Evolutionary conservation across 1,284 basidiomycete genomes (phyloP).

Genomic region (Athelia sp.): DNA sequence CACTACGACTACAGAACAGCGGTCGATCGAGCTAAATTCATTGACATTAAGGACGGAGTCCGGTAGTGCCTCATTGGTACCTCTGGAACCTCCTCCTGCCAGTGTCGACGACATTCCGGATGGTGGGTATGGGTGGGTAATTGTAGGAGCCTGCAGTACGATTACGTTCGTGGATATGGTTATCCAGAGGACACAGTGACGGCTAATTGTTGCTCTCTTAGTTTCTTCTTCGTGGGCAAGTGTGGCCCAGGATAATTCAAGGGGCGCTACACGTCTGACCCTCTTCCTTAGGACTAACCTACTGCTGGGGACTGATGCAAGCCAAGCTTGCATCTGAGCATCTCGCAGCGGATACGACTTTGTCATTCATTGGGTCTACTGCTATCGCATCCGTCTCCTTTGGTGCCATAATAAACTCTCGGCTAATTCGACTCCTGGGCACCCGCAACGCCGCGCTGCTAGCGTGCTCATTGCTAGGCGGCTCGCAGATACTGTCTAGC

Average conservation of each 20-base stretch:
- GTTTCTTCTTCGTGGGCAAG: conserved; percentile 15
- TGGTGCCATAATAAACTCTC: conserved; percentile 21
- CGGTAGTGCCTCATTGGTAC: too few relatives aligned
- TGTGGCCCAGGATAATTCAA: too few relatives aligned
- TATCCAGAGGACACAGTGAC: neutral
- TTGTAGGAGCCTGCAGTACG: conserved; percentile 16
- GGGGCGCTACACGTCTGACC: too few relatives aligned
- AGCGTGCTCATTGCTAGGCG: conserved; percentile 18
- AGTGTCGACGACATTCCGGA: conserved; percentile 12
- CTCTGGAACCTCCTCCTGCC: neutral
- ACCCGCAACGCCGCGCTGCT: conserved; percentile 18
- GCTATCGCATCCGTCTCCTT: conserved; percentile 21
- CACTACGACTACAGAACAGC: neutral
- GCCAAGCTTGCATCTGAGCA: conserved; percentile 18
- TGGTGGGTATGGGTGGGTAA: conserved; percentile 20
- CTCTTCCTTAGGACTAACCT: conserved; percentile 9
- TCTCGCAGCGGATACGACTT: conserved; percentile 16
- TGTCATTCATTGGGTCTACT: conserved; percentile 28
- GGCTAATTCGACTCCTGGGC: conserved; percentile 21
- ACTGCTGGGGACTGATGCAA: conserved; percentile 27
- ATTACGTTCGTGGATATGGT: conserved; percentile 7
- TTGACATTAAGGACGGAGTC: too few relatives aligned
- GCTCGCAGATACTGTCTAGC: conserved; percentile 21
- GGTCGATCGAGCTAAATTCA: neutral
- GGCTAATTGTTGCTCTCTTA: neutral